A percentile compares a stretch with the other conserved stretches of the same genome.
These are phyloP conservation scores for Rhodofomes roseus DNA, from an alignment of 1,284 basidiomycete genomes.

Conservation along the genomic window DNA sequence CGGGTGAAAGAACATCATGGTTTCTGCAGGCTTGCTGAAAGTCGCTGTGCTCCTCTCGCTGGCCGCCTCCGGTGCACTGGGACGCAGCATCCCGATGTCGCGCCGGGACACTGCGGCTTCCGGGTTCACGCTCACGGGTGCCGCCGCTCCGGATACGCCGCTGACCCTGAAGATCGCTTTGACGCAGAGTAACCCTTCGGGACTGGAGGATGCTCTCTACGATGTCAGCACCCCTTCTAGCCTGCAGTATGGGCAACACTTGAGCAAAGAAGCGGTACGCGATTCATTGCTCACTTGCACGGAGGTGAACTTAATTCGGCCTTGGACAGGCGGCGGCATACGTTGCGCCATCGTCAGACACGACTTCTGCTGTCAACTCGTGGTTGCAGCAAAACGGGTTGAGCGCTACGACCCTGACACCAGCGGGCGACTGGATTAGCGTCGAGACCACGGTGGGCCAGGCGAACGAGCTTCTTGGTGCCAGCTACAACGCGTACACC, in stretches of 20 bases:
- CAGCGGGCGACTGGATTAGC: conserved; percentile 38
- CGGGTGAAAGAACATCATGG: not conserved
- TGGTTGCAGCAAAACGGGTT: conserved; percentile 37
- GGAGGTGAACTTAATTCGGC: conserved; percentile 9
- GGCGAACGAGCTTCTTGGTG: conserved; percentile 33
- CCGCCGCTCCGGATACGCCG: conserved; percentile 13
- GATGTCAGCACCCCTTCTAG: conserved; percentile 20
- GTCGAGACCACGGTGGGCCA: conserved; percentile 35
- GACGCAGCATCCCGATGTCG: conserved; percentile 3
- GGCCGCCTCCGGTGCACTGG: conserved; percentile 12
- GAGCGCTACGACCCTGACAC: conserved; percentile 25
- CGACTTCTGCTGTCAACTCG: conserved; percentile 31
- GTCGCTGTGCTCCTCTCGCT: not conserved
- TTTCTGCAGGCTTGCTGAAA: not conserved
- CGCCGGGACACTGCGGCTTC: conserved; percentile 13
- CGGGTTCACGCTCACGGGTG: conserved; percentile 16
- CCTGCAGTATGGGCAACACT: conserved; percentile 15
- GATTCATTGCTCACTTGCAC: not conserved
- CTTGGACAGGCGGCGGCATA: conserved; percentile 13
- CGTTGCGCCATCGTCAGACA: conserved; percentile 32
- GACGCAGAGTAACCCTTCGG: conserved; percentile 17
- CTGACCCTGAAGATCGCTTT: conserved; percentile 24
- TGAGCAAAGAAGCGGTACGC: conserved; percentile 17
- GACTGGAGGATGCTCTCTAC: conserved; percentile 16
- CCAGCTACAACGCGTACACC: conserved; percentile 35